phyloP scores from a whole-genome alignment of 192 early-diverging fungal species.

The Backusella macrospora region DNA sequence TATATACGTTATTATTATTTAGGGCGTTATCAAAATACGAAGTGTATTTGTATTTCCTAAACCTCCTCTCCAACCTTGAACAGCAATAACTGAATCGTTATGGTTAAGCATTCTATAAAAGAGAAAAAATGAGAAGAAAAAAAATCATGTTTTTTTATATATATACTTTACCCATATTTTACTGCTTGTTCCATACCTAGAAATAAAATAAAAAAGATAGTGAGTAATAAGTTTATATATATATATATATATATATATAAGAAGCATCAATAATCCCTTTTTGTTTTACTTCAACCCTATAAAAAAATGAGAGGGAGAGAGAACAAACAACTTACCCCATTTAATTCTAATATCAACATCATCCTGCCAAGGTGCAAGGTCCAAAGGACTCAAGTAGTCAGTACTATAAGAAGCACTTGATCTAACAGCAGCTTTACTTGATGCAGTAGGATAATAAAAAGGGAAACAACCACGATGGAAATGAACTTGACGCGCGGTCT shows the following conservation, averaged over 20 bases:
- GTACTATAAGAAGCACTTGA: conserved; percentile 25
- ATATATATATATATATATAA: no score
- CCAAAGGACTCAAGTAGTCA: conserved; percentile 8
- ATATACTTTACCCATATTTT: conserved; percentile 11
- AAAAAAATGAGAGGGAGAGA: no score
- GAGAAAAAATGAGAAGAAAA: not conserved
- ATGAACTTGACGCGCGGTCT: conserved; percentile 70
- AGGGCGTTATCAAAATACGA: conserved; percentile 57
- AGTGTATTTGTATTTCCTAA: conserved; percentile 84
- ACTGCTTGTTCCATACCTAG: conserved; percentile 12
- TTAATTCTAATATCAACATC: conserved; percentile 73
- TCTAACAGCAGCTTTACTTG: conserved; percentile 24
- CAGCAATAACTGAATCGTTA: conserved; percentile 72
- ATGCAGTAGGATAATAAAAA: conserved; percentile 52
- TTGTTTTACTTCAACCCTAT: conserved; percentile 49
- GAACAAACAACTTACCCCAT: conserved; percentile 53
- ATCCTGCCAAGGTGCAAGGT: conserved; percentile 50
- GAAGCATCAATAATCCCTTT: not conserved
- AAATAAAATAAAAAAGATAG: not conserved
- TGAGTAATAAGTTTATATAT: not conserved
- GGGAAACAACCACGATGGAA: conserved; percentile 73
- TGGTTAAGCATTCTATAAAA: conserved; percentile 59
- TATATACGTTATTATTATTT: not conserved
- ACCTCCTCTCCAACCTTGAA: conserved; percentile 86
- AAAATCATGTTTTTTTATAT: not conserved